Evolutionary conservation across 2,329 filamentous ascomycete species (phyloP), one percentile per base, ranked within the genome.

Genomic region (Venturia effusa): DNA sequence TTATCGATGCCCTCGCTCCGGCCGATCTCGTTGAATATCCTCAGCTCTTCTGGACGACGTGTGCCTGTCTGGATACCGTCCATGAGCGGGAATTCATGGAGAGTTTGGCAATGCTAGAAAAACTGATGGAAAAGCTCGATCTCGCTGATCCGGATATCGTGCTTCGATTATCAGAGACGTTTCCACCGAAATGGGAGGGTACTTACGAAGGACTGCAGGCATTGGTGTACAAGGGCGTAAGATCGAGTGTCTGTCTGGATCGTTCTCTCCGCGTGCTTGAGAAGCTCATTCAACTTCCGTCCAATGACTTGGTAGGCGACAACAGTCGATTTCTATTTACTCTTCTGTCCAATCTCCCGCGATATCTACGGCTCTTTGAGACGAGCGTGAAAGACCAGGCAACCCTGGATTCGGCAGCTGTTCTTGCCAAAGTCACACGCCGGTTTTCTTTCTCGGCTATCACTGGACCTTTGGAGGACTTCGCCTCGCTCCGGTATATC

Each of bases 21-120:
- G 84, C 88, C 43, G 88, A 92, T 72, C 81, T 99, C 1, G 76
- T 96, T 59, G 86, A 87, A n/a, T 97, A 96, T 68, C 94, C 94
- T 1, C 93, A 97, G 71, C 80, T 99, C 0, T 97, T 99, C 75
- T 99, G 95, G 95, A 96, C 93, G 0, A 96, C 90, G 0, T 97
- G 92, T 70, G 94, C 94, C 13, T 99, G 94, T 72, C 79, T 99
- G 24, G 92, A 97, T 71, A 97, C 94, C 0, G 96, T 97, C 71
- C 96, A 97, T 68, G 95, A 99, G 75, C 84, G 88, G 27, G 94
- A 99, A 71, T 99, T 96, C 67, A 83, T 94, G 66, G 94, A 97
- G 72, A 92, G 90, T 27, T 80, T 97, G 15, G 88, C 89, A 62
- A 97, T 99, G 89, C 82, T 99, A 11, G 89, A 96, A 65, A 89